Base-by-base conservation (phyloP, 1,284 basidiomycete species). In the Polyporus tsugae region DNA sequence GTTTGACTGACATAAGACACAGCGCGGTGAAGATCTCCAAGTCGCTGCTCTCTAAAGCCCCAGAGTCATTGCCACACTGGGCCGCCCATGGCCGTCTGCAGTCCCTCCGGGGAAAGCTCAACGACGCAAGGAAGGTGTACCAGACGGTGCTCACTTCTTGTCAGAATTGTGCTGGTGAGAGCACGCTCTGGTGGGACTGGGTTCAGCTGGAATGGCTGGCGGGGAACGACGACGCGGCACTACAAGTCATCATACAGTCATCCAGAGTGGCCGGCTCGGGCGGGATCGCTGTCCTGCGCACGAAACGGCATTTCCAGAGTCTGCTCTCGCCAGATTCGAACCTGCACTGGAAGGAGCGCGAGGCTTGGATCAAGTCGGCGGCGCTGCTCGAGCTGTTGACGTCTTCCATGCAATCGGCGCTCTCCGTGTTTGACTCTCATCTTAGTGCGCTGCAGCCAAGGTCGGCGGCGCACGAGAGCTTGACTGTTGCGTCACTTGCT, bases 161-260 rank as follows among this genome's bases (percentile, higher is more conserved):
- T 13, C 66, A 79, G 33, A 74, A 75, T 9, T 76, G 80, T 33
- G 72, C 76, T 9, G 84, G 81, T 55, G 77, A 81, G n/a, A 81
- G 84, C 22, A 81, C 81, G 70, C 76, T 98, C 52, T 96, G 94
- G 92, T 94, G 91, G 82, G 89, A 92, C 61, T 98, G 95, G 95
- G 93, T 92, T 0, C 92, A 96, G 77, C 87, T 96, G 87, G 95
- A 97, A 79, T 96, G 91, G 91, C 80, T 94, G n/a, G 80, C 83
- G 13, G 86, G 87, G 0, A 76, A 84, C 41, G 73, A 80, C 22
- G 85, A 87, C 49, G 82, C 83, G 44, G 85, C 89, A 13, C 76
- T 88, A 35, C 79, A 83, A 52, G 82, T 91, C 53, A 81, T 90
- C 42, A 76, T 90, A 59, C 84, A 81, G n/a, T 84, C 88, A 19